A percentile compares a stretch with the other conserved stretches of the same genome.
Conservation (phyloP, 176 grass and related monocot genomes). For the Oryza brachyantha region DNA sequence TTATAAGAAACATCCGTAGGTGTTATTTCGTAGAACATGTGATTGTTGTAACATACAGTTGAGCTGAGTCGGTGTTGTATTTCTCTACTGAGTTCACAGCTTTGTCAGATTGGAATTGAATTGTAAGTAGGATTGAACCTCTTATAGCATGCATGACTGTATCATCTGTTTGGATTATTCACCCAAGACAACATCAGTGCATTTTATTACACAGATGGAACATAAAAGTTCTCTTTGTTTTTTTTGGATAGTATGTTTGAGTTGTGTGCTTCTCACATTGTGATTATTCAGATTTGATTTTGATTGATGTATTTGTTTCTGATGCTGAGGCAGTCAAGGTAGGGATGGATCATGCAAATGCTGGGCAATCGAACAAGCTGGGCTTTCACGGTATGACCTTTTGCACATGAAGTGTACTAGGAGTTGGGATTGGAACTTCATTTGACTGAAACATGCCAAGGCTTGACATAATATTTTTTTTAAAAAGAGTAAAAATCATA, state of each 20-base stretch:
- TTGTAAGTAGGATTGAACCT: background rate
- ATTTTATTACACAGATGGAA: background rate
- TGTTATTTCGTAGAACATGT: background rate
- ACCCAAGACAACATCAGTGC: background rate
- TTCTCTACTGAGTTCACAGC: background rate
- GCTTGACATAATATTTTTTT: background rate
- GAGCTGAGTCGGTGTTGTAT: background rate
- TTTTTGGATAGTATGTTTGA: background rate
- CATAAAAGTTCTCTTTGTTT: background rate
- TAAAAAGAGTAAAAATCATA: background rate
- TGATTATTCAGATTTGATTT: background rate
- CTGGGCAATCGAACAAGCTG: constrained; percentile 83
- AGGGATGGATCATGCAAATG: constrained; percentile 94
- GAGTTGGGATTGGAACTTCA: background rate
- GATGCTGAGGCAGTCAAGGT: constrained; percentile 60
- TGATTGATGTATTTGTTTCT: constrained; percentile 11
- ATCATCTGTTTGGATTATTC: background rate
- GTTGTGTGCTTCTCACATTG: background rate
- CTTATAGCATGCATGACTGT: background rate
- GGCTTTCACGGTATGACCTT: constrained; percentile 60
- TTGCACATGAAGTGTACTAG: background rate
- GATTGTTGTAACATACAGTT: background rate
- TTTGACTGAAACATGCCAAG: background rate
- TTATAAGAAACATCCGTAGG: background rate
- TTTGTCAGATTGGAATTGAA: background rate